Conservation (phyloP, 179 eudicot genomes). For the Spergularia azorica region DNA sequence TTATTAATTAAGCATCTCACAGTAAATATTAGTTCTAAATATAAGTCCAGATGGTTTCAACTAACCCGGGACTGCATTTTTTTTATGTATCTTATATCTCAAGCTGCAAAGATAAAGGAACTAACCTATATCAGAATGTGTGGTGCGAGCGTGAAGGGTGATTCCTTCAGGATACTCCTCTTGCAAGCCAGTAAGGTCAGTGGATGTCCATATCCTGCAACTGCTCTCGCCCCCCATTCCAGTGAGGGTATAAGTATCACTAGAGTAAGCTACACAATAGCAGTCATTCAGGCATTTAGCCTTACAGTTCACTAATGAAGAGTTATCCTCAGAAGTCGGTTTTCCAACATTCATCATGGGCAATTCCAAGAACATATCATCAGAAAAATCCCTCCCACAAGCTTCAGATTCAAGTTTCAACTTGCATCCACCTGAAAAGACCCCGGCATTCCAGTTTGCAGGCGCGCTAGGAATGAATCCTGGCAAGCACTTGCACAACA, state of each 20-base stretch:
- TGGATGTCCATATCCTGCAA: constrained; percentile 31
- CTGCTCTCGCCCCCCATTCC: neutral
- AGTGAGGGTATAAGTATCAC: neutral
- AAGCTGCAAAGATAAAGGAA: neutral
- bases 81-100: no score
- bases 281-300: constrained; percentile 19
- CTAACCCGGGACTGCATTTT: no score
- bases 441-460: constrained; percentile 22
- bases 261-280: constrained; percentile 38
- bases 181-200: constrained; percentile 24
- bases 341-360: constrained; percentile 26
- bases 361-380: constrained; percentile 27
- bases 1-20: neutral
- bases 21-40: neutral
- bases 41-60: no score
- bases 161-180: constrained; percentile 22
- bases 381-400: neutral
- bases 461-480: constrained; percentile 28
- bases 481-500: constrained; percentile 34
- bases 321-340: neutral
- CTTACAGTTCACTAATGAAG: constrained; percentile 17
- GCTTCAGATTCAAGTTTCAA: neutral
- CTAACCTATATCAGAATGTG: constrained; percentile 28
- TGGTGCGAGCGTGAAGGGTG: constrained; percentile 31
- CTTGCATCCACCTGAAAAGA: constrained; percentile 33